Percentiles rank a stretch among this genome's conserved stretches.
phyloP scores from a whole-genome alignment of 2,329 filamentous ascomycete genomes.

The Didymella segeticola region DNA sequence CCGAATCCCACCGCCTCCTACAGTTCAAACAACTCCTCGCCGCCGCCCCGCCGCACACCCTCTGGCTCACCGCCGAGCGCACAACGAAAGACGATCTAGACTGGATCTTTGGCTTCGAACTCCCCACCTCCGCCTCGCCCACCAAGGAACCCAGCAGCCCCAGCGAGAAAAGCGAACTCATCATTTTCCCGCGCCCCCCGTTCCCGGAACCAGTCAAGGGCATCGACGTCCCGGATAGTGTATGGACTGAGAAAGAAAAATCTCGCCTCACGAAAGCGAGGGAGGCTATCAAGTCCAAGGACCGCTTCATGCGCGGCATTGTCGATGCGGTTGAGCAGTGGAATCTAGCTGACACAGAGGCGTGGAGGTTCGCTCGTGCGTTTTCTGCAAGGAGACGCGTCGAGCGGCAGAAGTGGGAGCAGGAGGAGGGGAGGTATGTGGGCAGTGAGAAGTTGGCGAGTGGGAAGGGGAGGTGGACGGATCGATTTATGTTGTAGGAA shows the following conservation, averaged over 20 bases:
- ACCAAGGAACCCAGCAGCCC: conserved; percentile 64
- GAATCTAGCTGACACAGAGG: conserved; percentile 74
- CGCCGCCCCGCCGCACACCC: conserved; percentile 65
- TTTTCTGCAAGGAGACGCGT: conserved; percentile 68
- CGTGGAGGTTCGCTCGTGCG: conserved; percentile 76
- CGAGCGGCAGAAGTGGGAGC: conserved; percentile 73
- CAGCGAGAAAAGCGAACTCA: conserved; percentile 64
- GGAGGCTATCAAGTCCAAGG: conserved; percentile 46
- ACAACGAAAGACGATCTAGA: conserved; percentile 73
- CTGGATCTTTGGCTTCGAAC: conserved; percentile 87
- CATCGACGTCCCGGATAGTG: conserved; percentile 57
- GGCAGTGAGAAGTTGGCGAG: conserved; percentile 57
- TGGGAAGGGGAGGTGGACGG: conserved; percentile 12
- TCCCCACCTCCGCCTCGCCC: conserved; percentile 66
- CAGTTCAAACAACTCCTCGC: conserved; percentile 84
- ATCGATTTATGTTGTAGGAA: conserved; percentile 9
- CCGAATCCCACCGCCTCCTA: conserved; percentile 70
- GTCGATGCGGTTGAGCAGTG: conserved; percentile 57
- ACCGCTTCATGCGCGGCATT: conserved; percentile 35
- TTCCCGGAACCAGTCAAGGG: conserved; percentile 58
- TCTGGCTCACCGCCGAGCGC: conserved; percentile 82
- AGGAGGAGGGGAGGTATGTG: conserved; percentile 70
- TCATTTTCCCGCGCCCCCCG: conserved; percentile 51
- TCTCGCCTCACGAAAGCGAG: conserved; percentile 62
- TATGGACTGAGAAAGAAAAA: conserved; percentile 63